A percentile compares a stretch with the other conserved stretches of the same genome.
phyloP scores from a whole-genome alignment of 2,329 filamentous ascomycete genomes.

The Aspergillus unguis region DNA sequence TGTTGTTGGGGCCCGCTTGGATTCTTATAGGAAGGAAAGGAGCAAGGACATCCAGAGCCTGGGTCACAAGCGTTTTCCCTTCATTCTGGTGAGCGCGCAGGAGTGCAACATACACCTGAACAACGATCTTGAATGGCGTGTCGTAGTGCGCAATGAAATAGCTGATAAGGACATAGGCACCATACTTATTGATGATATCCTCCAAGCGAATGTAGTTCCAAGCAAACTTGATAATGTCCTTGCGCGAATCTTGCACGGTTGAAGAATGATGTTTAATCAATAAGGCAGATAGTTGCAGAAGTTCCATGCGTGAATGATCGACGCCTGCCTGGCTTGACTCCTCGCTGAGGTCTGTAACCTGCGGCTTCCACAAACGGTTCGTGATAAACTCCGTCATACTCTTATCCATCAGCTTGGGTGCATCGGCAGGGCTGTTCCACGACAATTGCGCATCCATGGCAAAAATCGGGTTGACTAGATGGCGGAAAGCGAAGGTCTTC shows the following conservation, averaged over 20 bases:
- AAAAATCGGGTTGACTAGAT: constrained; percentile 92
- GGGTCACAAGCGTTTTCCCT: constrained; percentile 84
- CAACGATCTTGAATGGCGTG: constrained; percentile 91
- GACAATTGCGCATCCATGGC: constrained; percentile 92
- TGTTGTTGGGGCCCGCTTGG: constrained; percentile 32
- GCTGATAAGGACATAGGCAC: constrained; percentile 91
- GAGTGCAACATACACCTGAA: constrained; percentile 89
- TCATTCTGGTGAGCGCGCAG: constrained; percentile 93
- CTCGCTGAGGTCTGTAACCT: constrained; percentile 75
- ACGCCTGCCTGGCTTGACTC: constrained; percentile 81
- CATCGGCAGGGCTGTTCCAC: constrained; percentile 59
- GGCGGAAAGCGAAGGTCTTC: constrained; percentile 87
- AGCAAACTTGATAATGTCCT: constrained; percentile 98
- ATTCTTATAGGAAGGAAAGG: constrained; percentile 87
- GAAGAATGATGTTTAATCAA: constrained; percentile 91
- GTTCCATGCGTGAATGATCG: constrained; percentile 93
- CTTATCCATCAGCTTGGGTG: constrained; percentile 76
- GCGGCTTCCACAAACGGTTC: constrained; percentile 89
- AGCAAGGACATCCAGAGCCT: constrained; percentile 91
- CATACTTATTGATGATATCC: constrained; percentile 98
- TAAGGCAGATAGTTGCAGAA: constrained; percentile 90
- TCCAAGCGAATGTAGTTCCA: constrained; percentile 99
- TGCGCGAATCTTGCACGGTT: constrained; percentile 84
- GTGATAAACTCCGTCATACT: constrained; percentile 85
- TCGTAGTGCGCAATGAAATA: constrained; percentile 98